Base-by-base conservation (phyloP, 345 rosid genomes). In the Brassica nigra region DNA sequence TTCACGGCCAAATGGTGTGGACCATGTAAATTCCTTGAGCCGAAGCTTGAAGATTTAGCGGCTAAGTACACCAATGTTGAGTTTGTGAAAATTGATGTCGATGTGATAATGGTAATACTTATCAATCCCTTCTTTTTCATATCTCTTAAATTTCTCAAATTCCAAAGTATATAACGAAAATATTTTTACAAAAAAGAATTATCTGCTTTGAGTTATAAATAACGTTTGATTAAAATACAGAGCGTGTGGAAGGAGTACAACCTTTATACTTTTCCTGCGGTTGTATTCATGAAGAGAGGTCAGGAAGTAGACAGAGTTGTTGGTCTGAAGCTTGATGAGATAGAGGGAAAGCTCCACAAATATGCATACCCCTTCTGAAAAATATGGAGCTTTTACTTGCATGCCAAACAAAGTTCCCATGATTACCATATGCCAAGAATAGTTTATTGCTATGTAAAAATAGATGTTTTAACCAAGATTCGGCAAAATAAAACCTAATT, bases 1-100 rank as follows among this genome's bases (percentile, higher is more conserved):
- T 95, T 91, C 86, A 82, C 97, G 20, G 93, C 96, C 3, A 83
- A 84, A 8, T 91, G 97, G 97, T 92, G 97, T 4, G 92, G 93
- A 59, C 94, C 95, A 2, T 91, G 97, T 78, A 87, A 85, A 71
- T 20, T 54, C 61, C 80, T 91, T 74, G 95, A 91, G 8, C 94
- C 92, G 0, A 58, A 61, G 11, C 67, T 89, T 28, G 83, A 85
- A 57, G 91, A 86, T 37, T 80, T 86, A 10, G 92, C 95, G 6
- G 88, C 89, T 8, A 84, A 64, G 42, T 89, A 84, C 81, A 59
- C 84, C 0, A 86, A 89, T 37, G 90, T 88, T 33, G 86, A 86
- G 81, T 90, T 95, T 63, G 77, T 95, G 86, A 89, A 85, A 88
- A 83, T 92, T 52, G 97, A 91, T 68, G 89, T 90, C 2, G 99